phyloP scores from a whole-genome alignment of 2,329 filamentous ascomycete species.

The Spiromastix sp. region DNA sequence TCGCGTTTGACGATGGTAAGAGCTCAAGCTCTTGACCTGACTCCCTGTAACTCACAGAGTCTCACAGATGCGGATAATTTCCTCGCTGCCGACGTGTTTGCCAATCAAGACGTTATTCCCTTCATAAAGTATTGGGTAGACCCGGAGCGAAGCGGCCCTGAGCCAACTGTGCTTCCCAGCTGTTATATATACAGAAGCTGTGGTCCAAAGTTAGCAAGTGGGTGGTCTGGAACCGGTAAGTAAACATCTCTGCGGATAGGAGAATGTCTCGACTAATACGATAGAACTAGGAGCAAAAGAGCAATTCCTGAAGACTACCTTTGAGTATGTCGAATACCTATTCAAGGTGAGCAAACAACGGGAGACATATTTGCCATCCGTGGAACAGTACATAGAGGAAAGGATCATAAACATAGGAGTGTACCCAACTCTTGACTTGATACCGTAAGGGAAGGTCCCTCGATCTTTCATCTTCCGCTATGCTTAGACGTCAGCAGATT shows the following conservation, averaged over 20 bases:
- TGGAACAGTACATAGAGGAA: conserved; percentile 8
- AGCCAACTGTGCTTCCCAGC: conserved; percentile 8
- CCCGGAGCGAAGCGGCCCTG: conserved; percentile 7
- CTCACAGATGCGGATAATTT: conserved; percentile 6
- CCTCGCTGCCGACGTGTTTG: conserved; percentile 7
- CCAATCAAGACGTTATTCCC: conserved; percentile 4
- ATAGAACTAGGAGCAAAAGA: conserved; percentile 2
- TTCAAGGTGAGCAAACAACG: conserved; percentile 7
- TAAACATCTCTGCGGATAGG: background rate
- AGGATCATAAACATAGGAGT: conserved; percentile 9
- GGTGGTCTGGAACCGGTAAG: conserved; percentile 6
- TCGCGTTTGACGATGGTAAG: conserved; percentile 9
- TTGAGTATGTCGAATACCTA: conserved; percentile 7
- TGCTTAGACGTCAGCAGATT: conserved; percentile 1
- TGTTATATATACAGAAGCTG: conserved; percentile 8
- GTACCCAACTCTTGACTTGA: conserved; percentile 8
- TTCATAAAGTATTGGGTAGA: conserved; percentile 8
- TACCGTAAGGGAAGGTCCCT: conserved; percentile 6
- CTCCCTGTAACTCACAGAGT: background rate
- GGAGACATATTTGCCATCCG: conserved; percentile 8
- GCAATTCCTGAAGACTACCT: conserved; percentile 7
- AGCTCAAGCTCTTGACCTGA: background rate
- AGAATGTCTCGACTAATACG: background rate
- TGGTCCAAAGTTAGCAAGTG: conserved; percentile 7
- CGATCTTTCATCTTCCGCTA: no score